Percentiles rank a stretch among this genome's conserved stretches.
Evolutionary conservation across 192 early-diverging fungal genomes (phyloP).

Genomic region (Haplosporangium gracile): DNA sequence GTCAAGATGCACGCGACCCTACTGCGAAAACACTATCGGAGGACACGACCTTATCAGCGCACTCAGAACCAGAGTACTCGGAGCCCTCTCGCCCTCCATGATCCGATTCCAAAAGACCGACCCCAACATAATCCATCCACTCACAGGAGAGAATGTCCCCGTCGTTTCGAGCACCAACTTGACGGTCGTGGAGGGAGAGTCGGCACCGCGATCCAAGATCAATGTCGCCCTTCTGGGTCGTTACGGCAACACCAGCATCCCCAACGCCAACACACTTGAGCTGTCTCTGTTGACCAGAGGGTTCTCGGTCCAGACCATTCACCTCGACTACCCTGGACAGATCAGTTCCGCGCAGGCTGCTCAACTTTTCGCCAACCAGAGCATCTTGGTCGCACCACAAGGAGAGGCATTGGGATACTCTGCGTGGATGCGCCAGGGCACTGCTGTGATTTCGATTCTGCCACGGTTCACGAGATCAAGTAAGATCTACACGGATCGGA

Average conservation of each 20-base stretch:
- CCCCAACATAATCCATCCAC: slow-evolving; percentile 38
- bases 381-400: slow-evolving; percentile 46
- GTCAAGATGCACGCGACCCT: slow-evolving; percentile 45
- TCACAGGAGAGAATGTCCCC: slow-evolving; percentile 14
- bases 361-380: slow-evolving; percentile 41
- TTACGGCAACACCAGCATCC: slow-evolving; percentile 53
- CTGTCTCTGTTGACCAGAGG: slow-evolving; percentile 47
- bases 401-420: slow-evolving; percentile 48
- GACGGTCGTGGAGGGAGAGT: slow-evolving; percentile 28
- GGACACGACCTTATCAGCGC: slow-evolving; percentile 30
- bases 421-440: slow-evolving; percentile 39
- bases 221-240: slow-evolving; percentile 45
- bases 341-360: slow-evolving; percentile 39
- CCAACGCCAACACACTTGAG: slow-evolving; percentile 39
- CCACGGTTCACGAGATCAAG: slow-evolving; percentile 53
- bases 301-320: slow-evolving; percentile 48
- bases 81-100: slow-evolving; percentile 24
- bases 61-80: slow-evolving; percentile 26
- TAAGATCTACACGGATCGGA: slow-evolving; percentile 52
- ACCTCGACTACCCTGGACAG: slow-evolving; percentile 32
- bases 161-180: slow-evolving; percentile 16
- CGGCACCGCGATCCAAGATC: slow-evolving; percentile 39
- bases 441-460: slow-evolving; percentile 37
- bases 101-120: slow-evolving; percentile 39
- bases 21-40: slow-evolving; percentile 49